These are phyloP conservation scores for Umbelopsis sp. DNA, from an alignment of 371 early-diverging fungal genomes.

Conservation along the genomic window DNA sequence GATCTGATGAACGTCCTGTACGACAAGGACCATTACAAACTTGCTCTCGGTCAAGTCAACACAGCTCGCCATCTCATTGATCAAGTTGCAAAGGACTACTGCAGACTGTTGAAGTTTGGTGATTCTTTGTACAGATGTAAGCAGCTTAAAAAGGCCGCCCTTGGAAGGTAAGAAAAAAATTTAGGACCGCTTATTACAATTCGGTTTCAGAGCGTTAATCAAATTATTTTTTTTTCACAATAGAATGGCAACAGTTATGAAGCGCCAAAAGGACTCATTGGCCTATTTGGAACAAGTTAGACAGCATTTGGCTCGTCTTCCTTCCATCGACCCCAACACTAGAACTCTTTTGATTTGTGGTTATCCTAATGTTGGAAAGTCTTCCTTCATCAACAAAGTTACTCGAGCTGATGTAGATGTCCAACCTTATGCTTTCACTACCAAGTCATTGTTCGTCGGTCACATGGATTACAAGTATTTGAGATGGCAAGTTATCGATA, in stretches of 20 bases:
- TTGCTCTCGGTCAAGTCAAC: slow-evolving; percentile 99
- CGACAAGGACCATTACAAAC: slow-evolving; percentile 99
- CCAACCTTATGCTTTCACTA: slow-evolving; percentile 99
- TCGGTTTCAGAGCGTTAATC: not conserved
- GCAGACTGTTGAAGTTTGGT: slow-evolving; percentile 98
- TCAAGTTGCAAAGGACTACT: slow-evolving; percentile 97
- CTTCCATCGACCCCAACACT: slow-evolving; percentile 99
- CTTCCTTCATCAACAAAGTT: slow-evolving; percentile 99
- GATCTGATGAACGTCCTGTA: slow-evolving; percentile 99
- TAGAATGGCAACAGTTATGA: slow-evolving; percentile 99
- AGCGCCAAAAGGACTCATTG: slow-evolving; percentile 97
- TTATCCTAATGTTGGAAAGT: slow-evolving; percentile 99
- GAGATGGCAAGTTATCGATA: slow-evolving; percentile 99
- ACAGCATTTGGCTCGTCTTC: slow-evolving; percentile 97
- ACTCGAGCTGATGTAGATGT: slow-evolving; percentile 99
- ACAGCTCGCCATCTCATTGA: slow-evolving; percentile 96
- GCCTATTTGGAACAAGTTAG: slow-evolving; percentile 99
- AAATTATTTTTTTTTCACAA: not conserved
- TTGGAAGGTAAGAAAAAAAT: slow-evolving; percentile 52
- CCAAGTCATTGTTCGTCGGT: slow-evolving; percentile 99
- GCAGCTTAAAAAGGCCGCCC: slow-evolving; percentile 98
- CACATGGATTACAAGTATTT: slow-evolving; percentile 99
- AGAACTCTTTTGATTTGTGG: slow-evolving; percentile 99
- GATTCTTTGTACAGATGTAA: slow-evolving; percentile 99
- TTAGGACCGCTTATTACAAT: slow-evolving; percentile 3